Evolutionary conservation across 2,329 filamentous ascomycete species (phyloP), one percentile per base, ranked within the genome.

Genomic region (Hymenoscyphus linearis): DNA sequence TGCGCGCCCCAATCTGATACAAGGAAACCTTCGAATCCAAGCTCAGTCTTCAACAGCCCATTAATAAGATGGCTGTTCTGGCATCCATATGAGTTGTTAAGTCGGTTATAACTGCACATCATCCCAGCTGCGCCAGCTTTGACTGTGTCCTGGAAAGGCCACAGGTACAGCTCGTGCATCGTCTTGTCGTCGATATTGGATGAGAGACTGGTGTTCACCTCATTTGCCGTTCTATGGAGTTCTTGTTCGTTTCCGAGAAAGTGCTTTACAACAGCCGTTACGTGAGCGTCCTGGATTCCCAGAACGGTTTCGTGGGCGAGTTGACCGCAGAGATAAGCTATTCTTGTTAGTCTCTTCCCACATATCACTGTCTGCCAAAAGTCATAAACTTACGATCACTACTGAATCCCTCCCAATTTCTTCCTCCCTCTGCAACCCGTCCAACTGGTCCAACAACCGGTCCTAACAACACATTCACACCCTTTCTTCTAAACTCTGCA

Each of bases 1-100:
- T 96, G 91, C 0, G 89, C 90, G 3, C 91, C 79, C 91, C 92
- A 96, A 72, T 96, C 92, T 1, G 85, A 88, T 78, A 93, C 89
- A 16, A 95, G 83, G 60, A 91, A 93, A 0, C 91, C 91, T 71
- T 95, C 88, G 70, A 96, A 96, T 2, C 90, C 90, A 1, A 96
- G 79, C 72, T 96, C 90, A 58, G 91, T 89, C 69, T 96, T 96
- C 44, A 96, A 77, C 7, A 96, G 78, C 0, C 88, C 88, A 67
- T 95, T 96, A 65, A 93, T 79, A 1, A 92, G 76, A 71, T 93
- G 90, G 66, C 86, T 88, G 73, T 96, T 92, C 62, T 87, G 82
- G 67, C 88, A 91, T 1, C 84, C 85, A 60, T 87, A 81, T 22
- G 83, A 86, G 60, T 86, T 85, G 71, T 90, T 90, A 64, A 89